A percentile compares a stretch with the other conserved stretches of the same genome.
Evolutionary conservation across 441 rosid species (phyloP).

Genomic region (Daphne laureola): DNA sequence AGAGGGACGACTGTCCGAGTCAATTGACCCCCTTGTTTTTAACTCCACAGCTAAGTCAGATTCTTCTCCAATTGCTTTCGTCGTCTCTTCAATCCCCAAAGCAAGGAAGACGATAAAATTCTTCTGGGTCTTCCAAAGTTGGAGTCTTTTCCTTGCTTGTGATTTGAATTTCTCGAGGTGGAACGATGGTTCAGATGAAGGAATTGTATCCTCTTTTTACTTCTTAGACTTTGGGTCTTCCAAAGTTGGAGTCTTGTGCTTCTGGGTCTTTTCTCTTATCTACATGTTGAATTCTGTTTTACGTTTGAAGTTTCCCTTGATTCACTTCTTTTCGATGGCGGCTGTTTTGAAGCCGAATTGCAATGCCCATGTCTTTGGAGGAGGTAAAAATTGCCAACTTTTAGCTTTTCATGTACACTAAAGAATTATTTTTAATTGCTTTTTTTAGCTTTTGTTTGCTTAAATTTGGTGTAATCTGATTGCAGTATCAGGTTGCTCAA

Average conservation of each 20-base stretch:
- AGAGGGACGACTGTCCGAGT: too few species aligned
- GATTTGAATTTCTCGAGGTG: not conserved
- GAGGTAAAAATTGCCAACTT: slow-evolving; percentile 33
- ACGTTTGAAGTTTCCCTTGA: slow-evolving; percentile 22
- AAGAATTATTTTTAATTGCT: not conserved
- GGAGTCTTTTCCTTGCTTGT: too few species aligned
- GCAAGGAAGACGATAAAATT: not conserved
- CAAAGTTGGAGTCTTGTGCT: too few species aligned
- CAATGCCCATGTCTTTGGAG: slow-evolving; percentile 58
- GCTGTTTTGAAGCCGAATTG: slow-evolving; percentile 44
- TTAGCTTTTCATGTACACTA: not conserved
- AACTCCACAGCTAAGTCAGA: too few species aligned
- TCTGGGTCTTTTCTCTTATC: not conserved
- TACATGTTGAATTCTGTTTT: not conserved
- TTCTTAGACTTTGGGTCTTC: not conserved
- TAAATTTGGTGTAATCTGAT: not conserved
- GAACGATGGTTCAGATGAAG: slow-evolving; percentile 51
- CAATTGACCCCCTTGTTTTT: too few species aligned
- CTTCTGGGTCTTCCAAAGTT: not conserved
- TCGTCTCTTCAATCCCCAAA: too few species aligned
- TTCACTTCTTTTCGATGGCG: slow-evolving; percentile 12
- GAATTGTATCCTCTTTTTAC: slow-evolving; percentile 48
- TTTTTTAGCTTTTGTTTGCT: not conserved
- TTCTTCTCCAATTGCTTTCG: too few species aligned
- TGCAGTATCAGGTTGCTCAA: slow-evolving; percentile 66